Base-by-base conservation (phyloP, 768 basidiomycete species). In the Boletus reticulatus region DNA sequence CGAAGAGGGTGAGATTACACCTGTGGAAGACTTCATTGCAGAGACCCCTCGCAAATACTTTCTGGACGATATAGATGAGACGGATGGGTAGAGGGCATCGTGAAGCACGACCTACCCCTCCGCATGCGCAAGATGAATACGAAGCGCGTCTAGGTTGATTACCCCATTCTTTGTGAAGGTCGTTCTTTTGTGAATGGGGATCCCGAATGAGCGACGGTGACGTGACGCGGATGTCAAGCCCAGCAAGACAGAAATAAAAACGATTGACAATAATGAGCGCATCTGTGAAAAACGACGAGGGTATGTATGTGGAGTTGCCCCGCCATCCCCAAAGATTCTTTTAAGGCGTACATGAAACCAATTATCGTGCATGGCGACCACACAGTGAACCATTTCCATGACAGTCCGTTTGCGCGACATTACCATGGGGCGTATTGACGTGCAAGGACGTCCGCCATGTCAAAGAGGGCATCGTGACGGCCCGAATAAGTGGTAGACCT, bases 131-230 rank as follows among this genome's bases (percentile, higher is more conserved):
- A 69, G 4, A 45, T 71, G 59, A 17, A 58, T 45, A 6, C 56
- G 60, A 27, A 55, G 34, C 10, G 47, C 52, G 8, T 48, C 44
- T 9, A 69, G 41, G 34, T 71, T 48, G 46, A 63, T 58, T 17
- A 50, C 19, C 5, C 69, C 67, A 32, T 60, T 44, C 16, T 12
- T 48, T 3, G 44, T 41, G 7, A 67, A 19, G 37, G 45, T 50
- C 13, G 44, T 59, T 41, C 48, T 49, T 41, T 63, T 69, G 4
- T 50, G 49, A 6, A 71, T 55, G 0, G 65, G 46, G 20, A 70
- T 67, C 16, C 37, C 48, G 4, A 70, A 20, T 12, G 53, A 47
- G 5, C 48, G 20, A 55, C 14, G 52, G 46, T 55, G 53, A 3
- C 61, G 65, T 2, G 62, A 27, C 4, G 61, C 69, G 42, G 48